Evolutionary conservation across 2,329 filamentous ascomycete species (phyloP).

Genomic region (Colletotrichum sp.): DNA sequence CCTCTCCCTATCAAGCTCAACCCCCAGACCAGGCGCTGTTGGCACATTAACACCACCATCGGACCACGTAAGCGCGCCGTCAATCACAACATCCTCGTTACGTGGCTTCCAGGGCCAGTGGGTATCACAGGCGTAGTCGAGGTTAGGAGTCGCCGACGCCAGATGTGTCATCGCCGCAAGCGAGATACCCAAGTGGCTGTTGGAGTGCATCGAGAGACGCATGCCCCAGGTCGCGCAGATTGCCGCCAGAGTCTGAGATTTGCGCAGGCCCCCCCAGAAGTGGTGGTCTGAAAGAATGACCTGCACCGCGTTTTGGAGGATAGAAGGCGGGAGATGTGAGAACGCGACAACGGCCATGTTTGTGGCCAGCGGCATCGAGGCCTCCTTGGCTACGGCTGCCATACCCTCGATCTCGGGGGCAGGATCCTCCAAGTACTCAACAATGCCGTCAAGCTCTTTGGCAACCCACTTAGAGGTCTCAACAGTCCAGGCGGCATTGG

Average conservation of each 20-base stretch:
- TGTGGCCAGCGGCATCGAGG: slow-evolving; percentile 45
- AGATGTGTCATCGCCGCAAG: slow-evolving; percentile 49
- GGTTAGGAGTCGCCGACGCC: slow-evolving; percentile 42
- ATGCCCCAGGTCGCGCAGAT: slow-evolving; percentile 45
- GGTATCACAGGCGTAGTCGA: slow-evolving; percentile 49
- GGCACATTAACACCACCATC: slow-evolving; percentile 41
- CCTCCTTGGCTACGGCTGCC: slow-evolving; percentile 44
- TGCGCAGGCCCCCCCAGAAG: slow-evolving; percentile 48
- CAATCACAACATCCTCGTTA: slow-evolving; percentile 44
- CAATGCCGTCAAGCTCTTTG: slow-evolving; percentile 38
- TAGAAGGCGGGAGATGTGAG: slow-evolving; percentile 40
- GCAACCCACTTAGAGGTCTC: slow-evolving; percentile 44
- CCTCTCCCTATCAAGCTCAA: slow-evolving; percentile 42
- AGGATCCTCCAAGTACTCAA: slow-evolving; percentile 46
- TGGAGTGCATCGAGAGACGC: slow-evolving; percentile 47
- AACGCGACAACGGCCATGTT: slow-evolving; percentile 50
- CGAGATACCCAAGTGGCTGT: slow-evolving; percentile 47
- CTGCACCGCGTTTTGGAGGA: slow-evolving; percentile 43
- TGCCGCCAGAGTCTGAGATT: slow-evolving; percentile 40
- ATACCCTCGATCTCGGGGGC: slow-evolving; percentile 45
- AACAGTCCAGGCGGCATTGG: slow-evolving; percentile 43
- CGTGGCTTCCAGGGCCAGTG: slow-evolving; percentile 50
- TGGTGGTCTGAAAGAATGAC: slow-evolving; percentile 47
- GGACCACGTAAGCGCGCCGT: slow-evolving; percentile 40
- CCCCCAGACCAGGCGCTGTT: slow-evolving; percentile 36